Percentiles rank a stretch among this genome's conserved stretches.
Conservation (phyloP, 257 asterid species). For the Anisodus tanguticus region DNA sequence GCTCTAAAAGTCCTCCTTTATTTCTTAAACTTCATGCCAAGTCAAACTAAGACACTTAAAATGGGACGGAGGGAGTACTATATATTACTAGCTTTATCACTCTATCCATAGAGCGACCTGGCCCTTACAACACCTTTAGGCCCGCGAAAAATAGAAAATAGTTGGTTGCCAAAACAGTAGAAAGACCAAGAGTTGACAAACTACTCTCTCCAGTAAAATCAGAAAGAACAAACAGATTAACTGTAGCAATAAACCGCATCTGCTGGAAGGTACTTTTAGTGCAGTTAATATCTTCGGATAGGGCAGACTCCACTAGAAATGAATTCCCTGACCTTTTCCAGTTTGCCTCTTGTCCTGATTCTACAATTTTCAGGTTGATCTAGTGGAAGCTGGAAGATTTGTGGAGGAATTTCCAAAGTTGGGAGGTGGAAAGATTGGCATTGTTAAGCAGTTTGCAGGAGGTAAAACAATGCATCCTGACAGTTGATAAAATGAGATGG, state of each 20-base stretch:
- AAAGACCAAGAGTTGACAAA: slow-evolving; percentile 13
- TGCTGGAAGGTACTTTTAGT: background rate
- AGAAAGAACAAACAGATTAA: background rate
- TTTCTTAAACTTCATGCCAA: too few species aligned
- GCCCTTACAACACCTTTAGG: background rate
- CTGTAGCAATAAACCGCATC: background rate
- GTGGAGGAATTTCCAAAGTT: background rate
- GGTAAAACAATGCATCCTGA: background rate
- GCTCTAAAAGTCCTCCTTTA: too few species aligned
- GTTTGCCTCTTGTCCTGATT: slow-evolving; percentile 12
- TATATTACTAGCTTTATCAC: background rate
- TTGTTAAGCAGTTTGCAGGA: background rate
- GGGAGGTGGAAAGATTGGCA: slow-evolving; percentile 8
- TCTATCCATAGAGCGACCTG: slow-evolving; percentile 9
- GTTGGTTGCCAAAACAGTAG: slow-evolving; percentile 20
- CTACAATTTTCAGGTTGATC: background rate
- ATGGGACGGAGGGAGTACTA: background rate
- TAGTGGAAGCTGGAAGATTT: background rate
- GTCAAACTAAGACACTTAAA: too few species aligned
- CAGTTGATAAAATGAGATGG: slow-evolving; percentile 9
- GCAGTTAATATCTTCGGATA: slow-evolving; percentile 10
- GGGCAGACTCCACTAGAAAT: slow-evolving; percentile 7
- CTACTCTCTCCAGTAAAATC: background rate
- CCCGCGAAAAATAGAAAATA: background rate
- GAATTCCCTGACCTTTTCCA: background rate